Conservation (phyloP, 192 early-diverging fungal genomes). For the Umbelopsis isabellina region DNA sequence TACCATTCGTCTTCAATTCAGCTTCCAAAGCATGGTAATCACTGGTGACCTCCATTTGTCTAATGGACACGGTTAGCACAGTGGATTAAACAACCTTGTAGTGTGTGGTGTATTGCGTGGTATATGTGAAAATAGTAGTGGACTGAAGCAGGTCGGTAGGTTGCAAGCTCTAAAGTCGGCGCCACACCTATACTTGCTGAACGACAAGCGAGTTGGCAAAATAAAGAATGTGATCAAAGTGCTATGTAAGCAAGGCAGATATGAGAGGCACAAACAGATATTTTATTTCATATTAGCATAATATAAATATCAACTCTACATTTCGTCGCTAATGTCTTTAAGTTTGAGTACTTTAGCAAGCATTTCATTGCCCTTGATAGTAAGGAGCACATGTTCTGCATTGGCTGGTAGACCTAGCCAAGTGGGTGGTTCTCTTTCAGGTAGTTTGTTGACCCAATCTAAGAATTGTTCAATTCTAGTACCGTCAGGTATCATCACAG, state of each 20-base stretch:
- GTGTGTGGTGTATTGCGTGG: too few relatives aligned
- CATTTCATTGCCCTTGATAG: slow-evolving; percentile 80
- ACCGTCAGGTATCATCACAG: slow-evolving; percentile 83
- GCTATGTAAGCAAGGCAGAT: not conserved
- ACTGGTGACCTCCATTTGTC: not conserved
- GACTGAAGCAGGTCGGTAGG: too few relatives aligned
- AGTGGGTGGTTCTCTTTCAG: slow-evolving; percentile 91
- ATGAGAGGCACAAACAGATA: not conserved
- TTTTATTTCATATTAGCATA: not conserved
- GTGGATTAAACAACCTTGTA: not conserved
- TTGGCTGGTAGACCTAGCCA: slow-evolving; percentile 96
- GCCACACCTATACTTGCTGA: too few relatives aligned
- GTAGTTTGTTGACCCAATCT: slow-evolving; percentile 85
- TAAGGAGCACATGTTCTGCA: slow-evolving; percentile 89
- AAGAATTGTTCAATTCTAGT: slow-evolving; percentile 84
- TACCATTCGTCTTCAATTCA: not conserved
- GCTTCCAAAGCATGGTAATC: not conserved
- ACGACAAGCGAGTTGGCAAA: too few relatives aligned
- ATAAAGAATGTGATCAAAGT: too few relatives aligned
- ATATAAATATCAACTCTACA: not conserved
- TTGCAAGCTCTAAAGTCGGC: too few relatives aligned
- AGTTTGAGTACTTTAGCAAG: slow-evolving; percentile 87
- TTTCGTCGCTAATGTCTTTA: slow-evolving; percentile 70
- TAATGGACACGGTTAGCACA: not conserved
- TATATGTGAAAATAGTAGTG: too few relatives aligned